Conservation (phyloP, 306 rosid genomes). For the Gastrolobium bilobum region DNA sequence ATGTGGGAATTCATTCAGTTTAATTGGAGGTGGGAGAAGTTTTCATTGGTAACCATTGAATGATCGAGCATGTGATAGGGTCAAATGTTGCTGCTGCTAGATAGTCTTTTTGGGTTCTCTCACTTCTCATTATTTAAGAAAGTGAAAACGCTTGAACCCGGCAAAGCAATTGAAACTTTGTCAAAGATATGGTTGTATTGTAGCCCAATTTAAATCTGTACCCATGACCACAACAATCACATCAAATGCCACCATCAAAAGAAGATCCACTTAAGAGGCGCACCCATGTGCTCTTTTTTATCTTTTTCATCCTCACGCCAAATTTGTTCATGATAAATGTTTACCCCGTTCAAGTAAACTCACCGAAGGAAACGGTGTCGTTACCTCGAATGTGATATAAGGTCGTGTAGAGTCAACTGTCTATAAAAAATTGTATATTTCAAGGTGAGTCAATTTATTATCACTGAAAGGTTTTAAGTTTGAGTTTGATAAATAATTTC, state of each 20-base stretch:
- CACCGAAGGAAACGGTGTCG: background rate
- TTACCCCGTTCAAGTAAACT: conserved; percentile 30
- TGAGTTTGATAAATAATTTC: no score
- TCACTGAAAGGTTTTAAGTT: no score
- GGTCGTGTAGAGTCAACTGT: no score
- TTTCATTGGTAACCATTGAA: background rate
- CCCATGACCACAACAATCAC: conserved; percentile 11
- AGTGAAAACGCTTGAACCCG: conserved; percentile 11
- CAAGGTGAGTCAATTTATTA: no score
- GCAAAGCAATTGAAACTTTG: conserved; percentile 37
- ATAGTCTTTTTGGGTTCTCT: background rate
- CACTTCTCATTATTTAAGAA: conserved; percentile 5
- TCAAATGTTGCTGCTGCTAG: conserved; percentile 40
- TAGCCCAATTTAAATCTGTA: conserved; percentile 44
- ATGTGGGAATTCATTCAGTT: background rate
- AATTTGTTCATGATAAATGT: conserved; percentile 6
- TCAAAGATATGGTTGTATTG: conserved; percentile 46
- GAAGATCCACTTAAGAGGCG: conserved; percentile 50
- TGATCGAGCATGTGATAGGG: conserved; percentile 7
- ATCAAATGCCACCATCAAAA: conserved; percentile 51
- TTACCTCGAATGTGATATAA: background rate
- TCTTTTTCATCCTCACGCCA: conserved; percentile 39
- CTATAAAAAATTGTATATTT: no score
- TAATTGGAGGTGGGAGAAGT: background rate
- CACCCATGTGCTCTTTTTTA: conserved; percentile 56